A percentile compares a stretch with the other conserved stretches of the same genome.
Evolutionary conservation across 2,329 filamentous ascomycete genomes (phyloP).

Genomic region (Colletotrichum incanum): DNA sequence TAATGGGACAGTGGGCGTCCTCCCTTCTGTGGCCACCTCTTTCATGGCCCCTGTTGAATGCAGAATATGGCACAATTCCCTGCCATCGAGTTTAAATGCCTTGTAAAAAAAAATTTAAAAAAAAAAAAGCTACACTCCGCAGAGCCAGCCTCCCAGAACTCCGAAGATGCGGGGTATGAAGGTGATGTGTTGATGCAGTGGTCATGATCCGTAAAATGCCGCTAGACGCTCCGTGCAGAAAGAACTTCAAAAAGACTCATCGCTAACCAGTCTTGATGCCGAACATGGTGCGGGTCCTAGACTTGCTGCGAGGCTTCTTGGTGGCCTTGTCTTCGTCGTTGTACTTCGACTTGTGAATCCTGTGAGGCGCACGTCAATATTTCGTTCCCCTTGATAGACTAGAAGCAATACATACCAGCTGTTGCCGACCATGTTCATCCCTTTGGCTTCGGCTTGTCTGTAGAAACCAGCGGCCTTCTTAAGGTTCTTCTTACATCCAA

Average conservation of each 20-base stretch:
- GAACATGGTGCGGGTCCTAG: conserved; percentile 82
- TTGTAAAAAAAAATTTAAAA: conserved; percentile 21
- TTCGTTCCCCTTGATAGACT: conserved; percentile 1
- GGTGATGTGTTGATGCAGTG: conserved; percentile 43
- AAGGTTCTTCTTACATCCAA: conserved; percentile 95
- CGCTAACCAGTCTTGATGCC: conserved; percentile 57
- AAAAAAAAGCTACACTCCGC: conserved; percentile 34
- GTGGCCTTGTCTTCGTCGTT: conserved; percentile 72
- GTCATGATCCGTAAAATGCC: conserved; percentile 45
- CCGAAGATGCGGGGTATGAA: conserved; percentile 44
- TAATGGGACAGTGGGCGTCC: conserved; percentile 6
- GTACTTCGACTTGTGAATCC: conserved; percentile 98
- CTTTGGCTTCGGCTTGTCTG: conserved; percentile 89
- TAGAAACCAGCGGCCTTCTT: conserved; percentile 96
- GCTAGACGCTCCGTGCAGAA: conserved; percentile 39
- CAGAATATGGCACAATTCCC: conserved; percentile 39
- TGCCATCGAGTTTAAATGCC: conserved; percentile 34
- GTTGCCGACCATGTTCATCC: conserved; percentile 98
- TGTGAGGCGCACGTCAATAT: conserved; percentile 55
- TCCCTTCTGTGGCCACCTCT: conserved; percentile 15
- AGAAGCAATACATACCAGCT: conserved; percentile 81
- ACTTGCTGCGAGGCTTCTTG: conserved; percentile 80
- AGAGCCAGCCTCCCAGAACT: conserved; percentile 43
- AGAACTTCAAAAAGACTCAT: conserved; percentile 38
- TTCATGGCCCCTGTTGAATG: conserved; percentile 27